Evolutionary conservation across 1,139 yeast species (phyloP).

Genomic region (Yarrowia galli): DNA sequence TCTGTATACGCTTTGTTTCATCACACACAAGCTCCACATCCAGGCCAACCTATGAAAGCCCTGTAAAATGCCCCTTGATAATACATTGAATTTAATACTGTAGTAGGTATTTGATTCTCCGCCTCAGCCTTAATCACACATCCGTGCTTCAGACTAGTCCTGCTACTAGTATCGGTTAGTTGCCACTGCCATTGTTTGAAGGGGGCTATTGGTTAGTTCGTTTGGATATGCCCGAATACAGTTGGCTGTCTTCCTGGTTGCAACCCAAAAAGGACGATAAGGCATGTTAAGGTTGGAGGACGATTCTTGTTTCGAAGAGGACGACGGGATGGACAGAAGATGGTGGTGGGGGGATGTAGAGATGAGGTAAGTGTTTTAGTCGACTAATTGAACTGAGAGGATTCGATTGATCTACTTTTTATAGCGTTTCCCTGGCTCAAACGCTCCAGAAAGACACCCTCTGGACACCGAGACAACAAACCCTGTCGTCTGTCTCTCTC

Average conservation of each 20-base stretch:
- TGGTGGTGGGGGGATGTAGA: no score
- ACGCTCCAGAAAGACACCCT: neutral
- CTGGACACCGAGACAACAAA: neutral
- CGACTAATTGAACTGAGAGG: neutral
- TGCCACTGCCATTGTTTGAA: no score
- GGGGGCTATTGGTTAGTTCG: neutral
- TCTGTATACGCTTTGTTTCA: neutral
- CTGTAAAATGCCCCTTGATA: no score
- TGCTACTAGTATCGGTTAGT: no score
- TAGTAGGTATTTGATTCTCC: no score
- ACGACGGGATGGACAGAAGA: neutral
- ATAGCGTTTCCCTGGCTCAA: neutral
- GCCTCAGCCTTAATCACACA: neutral
- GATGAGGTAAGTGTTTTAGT: no score
- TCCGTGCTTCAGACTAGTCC: no score
- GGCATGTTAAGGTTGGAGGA: slow-evolving; percentile 8
- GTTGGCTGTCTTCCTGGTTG: slow-evolving; percentile 12
- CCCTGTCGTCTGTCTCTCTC: neutral
- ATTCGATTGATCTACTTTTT: neutral
- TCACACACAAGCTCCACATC: no score
- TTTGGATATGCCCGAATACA: neutral
- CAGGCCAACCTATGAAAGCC: no score
- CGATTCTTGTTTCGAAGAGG: neutral
- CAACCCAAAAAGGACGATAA: slow-evolving; percentile 26
- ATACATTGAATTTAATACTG: no score